Evolutionary conservation across 345 rosid species (phyloP).

Genomic region (Moricandia moricandioides): DNA sequence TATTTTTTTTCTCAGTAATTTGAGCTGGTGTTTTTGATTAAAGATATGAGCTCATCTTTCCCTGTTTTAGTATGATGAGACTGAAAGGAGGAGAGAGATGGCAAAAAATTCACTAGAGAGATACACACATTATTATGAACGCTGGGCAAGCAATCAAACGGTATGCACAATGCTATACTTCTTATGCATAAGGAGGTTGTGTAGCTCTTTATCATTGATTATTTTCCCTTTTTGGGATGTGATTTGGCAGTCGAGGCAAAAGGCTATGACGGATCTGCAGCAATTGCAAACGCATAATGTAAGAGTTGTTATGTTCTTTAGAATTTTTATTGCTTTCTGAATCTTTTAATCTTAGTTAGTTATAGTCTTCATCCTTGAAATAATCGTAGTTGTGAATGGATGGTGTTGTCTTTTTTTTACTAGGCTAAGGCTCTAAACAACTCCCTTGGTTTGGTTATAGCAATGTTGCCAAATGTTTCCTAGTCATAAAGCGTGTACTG

Average conservation of each 20-base stretch:
- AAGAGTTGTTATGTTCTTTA: slow-evolving; percentile 28
- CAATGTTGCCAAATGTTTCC: background rate
- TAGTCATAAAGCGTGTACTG: background rate
- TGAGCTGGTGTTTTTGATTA: background rate
- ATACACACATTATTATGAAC: slow-evolving; percentile 98
- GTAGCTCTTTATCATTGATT: background rate
- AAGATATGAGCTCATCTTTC: slow-evolving; percentile 16
- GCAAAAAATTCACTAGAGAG: slow-evolving; percentile 93
- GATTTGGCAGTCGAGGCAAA: slow-evolving; percentile 89
- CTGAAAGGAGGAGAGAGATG: slow-evolving; percentile 94
- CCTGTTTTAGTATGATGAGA: slow-evolving; percentile 71
- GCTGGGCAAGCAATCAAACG: slow-evolving; percentile 96
- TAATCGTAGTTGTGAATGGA: background rate
- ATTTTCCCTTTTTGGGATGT: background rate
- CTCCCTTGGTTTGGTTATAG: background rate
- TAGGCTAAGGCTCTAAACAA: background rate
- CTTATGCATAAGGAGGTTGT: background rate
- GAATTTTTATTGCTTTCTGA: background rate
- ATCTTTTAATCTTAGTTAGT: background rate
- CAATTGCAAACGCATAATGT: slow-evolving; percentile 80
- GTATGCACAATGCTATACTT: slow-evolving; percentile 42
- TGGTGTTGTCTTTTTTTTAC: background rate
- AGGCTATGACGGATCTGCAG: slow-evolving; percentile 79
- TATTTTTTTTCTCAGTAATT: background rate
- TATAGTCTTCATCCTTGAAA: slow-evolving; percentile 21